phyloP scores from a whole-genome alignment of 306 rosid genomes.

The Sicyos baderoa region DNA sequence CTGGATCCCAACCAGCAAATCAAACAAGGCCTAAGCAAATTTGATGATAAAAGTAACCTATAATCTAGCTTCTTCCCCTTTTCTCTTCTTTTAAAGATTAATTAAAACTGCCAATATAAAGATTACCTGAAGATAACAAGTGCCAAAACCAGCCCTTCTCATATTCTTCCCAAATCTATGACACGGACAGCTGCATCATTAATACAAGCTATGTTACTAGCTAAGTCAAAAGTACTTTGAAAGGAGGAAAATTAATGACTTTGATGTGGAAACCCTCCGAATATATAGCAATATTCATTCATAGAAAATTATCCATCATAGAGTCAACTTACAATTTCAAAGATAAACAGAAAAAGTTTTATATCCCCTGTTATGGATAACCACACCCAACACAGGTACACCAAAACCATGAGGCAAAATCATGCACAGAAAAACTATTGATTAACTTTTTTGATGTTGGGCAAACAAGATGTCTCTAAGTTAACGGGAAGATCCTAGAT shows the following conservation, averaged over 20 bases:
- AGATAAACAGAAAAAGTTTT: background rate
- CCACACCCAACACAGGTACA: background rate
- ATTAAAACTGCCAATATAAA: background rate
- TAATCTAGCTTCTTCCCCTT: background rate
- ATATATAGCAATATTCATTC: background rate
- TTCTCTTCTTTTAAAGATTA: background rate
- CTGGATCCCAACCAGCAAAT: too few relatives aligned
- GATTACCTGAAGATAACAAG: constrained; percentile 62
- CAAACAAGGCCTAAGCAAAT: too few relatives aligned
- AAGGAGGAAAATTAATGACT: background rate
- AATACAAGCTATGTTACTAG: constrained; percentile 12
- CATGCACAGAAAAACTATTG: background rate
- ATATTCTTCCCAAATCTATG: constrained; percentile 91
- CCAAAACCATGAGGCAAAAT: background rate
- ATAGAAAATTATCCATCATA: background rate
- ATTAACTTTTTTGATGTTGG: background rate
- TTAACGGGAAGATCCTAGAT: too few relatives aligned
- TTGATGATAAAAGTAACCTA: background rate
- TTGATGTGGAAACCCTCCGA: background rate
- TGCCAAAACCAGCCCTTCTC: constrained; percentile 84
- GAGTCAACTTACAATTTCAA: background rate
- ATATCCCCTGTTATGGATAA: background rate
- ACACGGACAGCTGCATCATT: constrained; percentile 83
- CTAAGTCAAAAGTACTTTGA: background rate
- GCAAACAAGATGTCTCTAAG: too few relatives aligned